Percentiles rank a stretch among this genome's conserved stretches.
phyloP scores from a whole-genome alignment of 345 rosid genomes.

The Arabidopsis suecica region DNA sequence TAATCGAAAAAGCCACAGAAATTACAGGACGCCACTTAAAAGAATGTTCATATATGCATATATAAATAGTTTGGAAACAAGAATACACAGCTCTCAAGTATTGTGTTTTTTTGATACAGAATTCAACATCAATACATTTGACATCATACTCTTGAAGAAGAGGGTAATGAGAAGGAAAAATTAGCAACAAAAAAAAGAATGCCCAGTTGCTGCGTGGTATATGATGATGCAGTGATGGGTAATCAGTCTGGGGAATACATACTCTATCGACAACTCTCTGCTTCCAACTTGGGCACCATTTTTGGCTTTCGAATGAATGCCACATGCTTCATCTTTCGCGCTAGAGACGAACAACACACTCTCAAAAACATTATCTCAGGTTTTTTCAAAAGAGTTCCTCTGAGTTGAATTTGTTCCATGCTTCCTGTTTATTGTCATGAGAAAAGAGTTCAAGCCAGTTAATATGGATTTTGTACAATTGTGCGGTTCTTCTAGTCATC shows the following conservation, averaged over 20 bases:
- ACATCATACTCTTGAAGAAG: not conserved
- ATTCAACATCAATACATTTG: slow-evolving; percentile 24
- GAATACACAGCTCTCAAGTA: slow-evolving; percentile 19
- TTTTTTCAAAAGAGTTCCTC: slow-evolving; percentile 76
- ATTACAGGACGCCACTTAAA: not conserved
- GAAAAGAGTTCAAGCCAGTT: slow-evolving; percentile 14
- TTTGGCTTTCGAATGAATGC: slow-evolving; percentile 6
- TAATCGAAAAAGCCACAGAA: not conserved
- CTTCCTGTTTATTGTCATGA: slow-evolving; percentile 57
- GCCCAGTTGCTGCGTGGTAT: slow-evolving; percentile 22
- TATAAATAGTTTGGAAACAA: slow-evolving; percentile 27
- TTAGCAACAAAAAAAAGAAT: slow-evolving; percentile 21
- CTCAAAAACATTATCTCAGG: not conserved
- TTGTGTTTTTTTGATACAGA: slow-evolving; percentile 24
- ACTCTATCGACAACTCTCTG: slow-evolving; percentile 31
- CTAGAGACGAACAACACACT: slow-evolving; percentile 2
- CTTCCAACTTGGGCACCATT: slow-evolving; percentile 14
- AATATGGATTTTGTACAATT: not conserved
- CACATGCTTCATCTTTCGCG: slow-evolving; percentile 13
- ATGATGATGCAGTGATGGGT: slow-evolving; percentile 31
- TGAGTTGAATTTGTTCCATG: slow-evolving; percentile 91
- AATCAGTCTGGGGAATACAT: slow-evolving; percentile 11
- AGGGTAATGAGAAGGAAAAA: slow-evolving; percentile 1
- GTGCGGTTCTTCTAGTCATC: not conserved
- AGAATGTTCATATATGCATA: slow-evolving; percentile 24